phyloP scores from a whole-genome alignment of 1,139 yeast species.

The Zhuliangozyma blackwelliae region DNA sequence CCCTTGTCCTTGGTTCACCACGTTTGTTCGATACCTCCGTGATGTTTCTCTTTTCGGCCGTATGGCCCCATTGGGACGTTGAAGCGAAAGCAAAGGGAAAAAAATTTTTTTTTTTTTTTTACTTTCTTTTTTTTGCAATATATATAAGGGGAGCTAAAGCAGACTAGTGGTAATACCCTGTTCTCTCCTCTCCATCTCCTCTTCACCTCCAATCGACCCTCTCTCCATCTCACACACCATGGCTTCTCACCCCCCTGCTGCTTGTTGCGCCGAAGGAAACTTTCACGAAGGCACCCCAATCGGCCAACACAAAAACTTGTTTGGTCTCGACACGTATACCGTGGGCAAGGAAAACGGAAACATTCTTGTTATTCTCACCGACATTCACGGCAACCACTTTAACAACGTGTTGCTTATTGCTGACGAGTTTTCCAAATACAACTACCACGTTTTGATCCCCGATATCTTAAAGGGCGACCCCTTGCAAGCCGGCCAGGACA shows the following conservation, averaged over 20 bases:
- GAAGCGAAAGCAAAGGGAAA: no score
- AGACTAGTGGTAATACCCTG: no score
- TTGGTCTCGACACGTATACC: constrained; percentile 52
- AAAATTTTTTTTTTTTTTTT: no score
- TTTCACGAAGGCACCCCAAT: constrained; percentile 49
- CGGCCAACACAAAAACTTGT: constrained; percentile 40
- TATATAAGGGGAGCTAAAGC: no score
- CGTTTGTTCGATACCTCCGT: no score
- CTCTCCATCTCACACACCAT: constrained; percentile 17
- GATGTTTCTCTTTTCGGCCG: no score
- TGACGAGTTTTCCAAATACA: constrained; percentile 55
- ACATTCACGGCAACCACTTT: constrained; percentile 59
- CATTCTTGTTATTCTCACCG: constrained; percentile 61
- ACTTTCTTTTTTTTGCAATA: no score
- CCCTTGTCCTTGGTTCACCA: no score
- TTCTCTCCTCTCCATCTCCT: no score
- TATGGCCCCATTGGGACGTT: no score
- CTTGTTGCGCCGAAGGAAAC: constrained; percentile 41
- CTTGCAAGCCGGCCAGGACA: constrained; percentile 18
- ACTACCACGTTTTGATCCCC: constrained; percentile 67
- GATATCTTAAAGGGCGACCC: constrained; percentile 66
- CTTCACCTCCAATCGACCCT: no score
- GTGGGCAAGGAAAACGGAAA: constrained; percentile 43
- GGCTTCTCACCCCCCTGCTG: constrained; percentile 54
- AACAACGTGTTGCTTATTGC: constrained; percentile 61